Base-by-base conservation (phyloP, 2,329 filamentous ascomycete genomes). In the Trichoderma citrinoviride region DNA sequence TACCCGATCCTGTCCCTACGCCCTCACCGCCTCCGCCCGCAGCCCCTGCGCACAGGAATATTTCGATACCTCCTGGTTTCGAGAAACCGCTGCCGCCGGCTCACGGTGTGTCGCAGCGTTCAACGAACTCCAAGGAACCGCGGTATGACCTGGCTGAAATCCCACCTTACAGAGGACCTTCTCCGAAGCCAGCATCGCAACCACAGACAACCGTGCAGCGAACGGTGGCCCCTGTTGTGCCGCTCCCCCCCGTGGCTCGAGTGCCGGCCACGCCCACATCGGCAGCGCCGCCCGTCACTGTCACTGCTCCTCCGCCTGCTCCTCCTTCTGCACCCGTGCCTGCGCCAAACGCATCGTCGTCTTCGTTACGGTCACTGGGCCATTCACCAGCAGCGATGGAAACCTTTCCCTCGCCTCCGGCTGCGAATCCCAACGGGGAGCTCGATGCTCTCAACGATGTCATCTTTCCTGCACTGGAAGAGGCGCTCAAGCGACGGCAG, bases 391-490 rank as follows among this genome's bases (percentile, higher is more conserved):
- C 69, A 1, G 70, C 71, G 15, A 71, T 73, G 1, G 78, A 79
- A 14, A 69, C 68, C 17, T 87, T 87, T 71, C 86, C 86, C 3
- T 80, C 82, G 25, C 83, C 82, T 7, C 81, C 85, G 1, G 84
- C 87, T 0, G 73, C 82, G 2, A 86, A 85, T 67, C 77, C 85
- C 25, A 85, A 86, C 64, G 87, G 85, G 14, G 90, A 96, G 65
- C 84, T 96, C 23, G 95, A 96, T 61, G 93, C 93, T 2, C 83
- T 97, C 1, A 92, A 90, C 73, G 92, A 94, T 70, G 94, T 99
- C 57, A 92, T 99, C 43, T 88, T 98, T 68, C 95, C 95, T 0
- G 94, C 95, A 2, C 84, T 99, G 2, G 93, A 97, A 77, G 91
- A 95, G 70, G 93, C 95, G 7, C 86, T 98, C 21, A 92, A 93